Base-by-base conservation (phyloP, 2,329 filamentous ascomycete genomes). In the Botrytis fabae region DNA sequence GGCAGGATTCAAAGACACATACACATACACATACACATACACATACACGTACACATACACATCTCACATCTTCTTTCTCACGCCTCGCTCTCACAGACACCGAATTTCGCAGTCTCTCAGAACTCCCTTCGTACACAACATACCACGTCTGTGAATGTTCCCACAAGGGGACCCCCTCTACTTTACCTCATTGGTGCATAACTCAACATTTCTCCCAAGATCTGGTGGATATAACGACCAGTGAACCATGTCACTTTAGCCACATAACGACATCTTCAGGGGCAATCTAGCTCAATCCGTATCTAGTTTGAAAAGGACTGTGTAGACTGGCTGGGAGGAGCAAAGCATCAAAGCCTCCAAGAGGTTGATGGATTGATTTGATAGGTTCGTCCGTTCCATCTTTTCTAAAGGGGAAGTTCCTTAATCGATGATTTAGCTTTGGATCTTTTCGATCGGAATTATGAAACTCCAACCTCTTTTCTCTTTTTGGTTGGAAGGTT, bases 251-350 rank as follows among this genome's bases (percentile, higher is more conserved):
- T n/a, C n/a, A 18, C 25, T 62, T 40, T 32, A 68, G 44, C 46
- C 44, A 54, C 64, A 66, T 54, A 57, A 57, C 65, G 65, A 68
- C 35, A 57, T 68, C 46, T 54, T 54, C 65, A 68, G 35, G 35
- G 44, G 40, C 14, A 51, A 28, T 68, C 46, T 68, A 65, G 28
- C 28, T 35, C 8, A 16, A 48, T 48, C 25, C 0, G 42, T 65
- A 7, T 65, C 44, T 65, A 65, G 63, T 18, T 35, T 14, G 3
- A 62, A 62, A 28, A 28, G 51, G 18, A 54, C 12, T 44, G 12
- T 16, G 42, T 28, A 54, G 12, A 16, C n/a, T 51, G 22, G 22
- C 8, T 28, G 46, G 46, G n/a, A 25, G 25, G n/a, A 25, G 25
- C 12, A 10, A 6, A 28, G 48, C 16, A 16, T 54, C 48, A n/a